phyloP scores from a whole-genome alignment of 2,329 filamentous ascomycete species.

The Talaromyces islandicus region DNA sequence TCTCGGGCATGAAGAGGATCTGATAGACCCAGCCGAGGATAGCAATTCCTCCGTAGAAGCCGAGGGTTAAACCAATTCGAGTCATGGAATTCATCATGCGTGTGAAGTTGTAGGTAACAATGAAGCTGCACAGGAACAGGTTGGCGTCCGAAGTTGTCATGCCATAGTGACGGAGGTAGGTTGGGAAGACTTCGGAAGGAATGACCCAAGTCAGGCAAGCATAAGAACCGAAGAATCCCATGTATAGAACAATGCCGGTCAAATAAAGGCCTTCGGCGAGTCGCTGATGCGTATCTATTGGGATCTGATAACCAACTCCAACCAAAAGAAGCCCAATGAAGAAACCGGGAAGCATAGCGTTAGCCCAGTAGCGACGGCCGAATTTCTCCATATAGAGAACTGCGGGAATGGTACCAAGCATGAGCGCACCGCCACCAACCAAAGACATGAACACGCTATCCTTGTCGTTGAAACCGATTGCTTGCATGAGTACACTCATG shows the following conservation, averaged over 20 bases:
- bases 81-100: constrained; percentile 65
- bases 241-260: constrained; percentile 55
- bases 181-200: constrained; percentile 65
- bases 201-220: constrained; percentile 61
- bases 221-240: constrained; percentile 63
- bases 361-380: constrained; percentile 69
- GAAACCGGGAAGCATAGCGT: constrained; percentile 65
- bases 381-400: constrained; percentile 67
- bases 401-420: constrained; percentile 63
- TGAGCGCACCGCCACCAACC: constrained; percentile 61
- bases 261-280: constrained; percentile 58
- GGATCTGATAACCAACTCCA: constrained; percentile 57
- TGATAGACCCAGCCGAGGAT: constrained; percentile 67
- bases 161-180: constrained; percentile 65
- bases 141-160: constrained; percentile 66
- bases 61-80: constrained; percentile 58
- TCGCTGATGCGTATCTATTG: constrained; percentile 39
- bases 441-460: constrained; percentile 68
- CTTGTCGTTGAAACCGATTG: constrained; percentile 60
- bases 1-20: constrained; percentile 70
- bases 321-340: constrained; percentile 64
- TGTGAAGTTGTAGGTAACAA: constrained; percentile 71
- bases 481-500: constrained; percentile 61
- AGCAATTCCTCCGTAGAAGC: constrained; percentile 70
- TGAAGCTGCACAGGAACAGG: constrained; percentile 65